Evolutionary conservation across 306 rosid genomes (phyloP), one percentile per base, ranked within the genome.

Genomic region (Trifolium repens): DNA sequence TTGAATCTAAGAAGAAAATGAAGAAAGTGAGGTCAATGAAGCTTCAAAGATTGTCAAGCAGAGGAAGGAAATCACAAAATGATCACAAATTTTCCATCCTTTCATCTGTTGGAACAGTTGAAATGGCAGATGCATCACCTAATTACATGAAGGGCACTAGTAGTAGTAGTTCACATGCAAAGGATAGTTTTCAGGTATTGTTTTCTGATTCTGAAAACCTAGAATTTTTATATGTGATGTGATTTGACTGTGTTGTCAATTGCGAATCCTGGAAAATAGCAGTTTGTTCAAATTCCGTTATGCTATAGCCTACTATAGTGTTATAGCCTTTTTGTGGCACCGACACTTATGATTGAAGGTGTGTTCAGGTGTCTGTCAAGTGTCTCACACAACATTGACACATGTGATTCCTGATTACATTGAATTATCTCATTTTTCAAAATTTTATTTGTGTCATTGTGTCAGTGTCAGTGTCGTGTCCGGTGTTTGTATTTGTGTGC

Each of bases 21-120:
- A 92, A 81, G 82, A 90, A 85, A 75, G 49, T 86, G 67, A 84
- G 85, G 30, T 85, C 97, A 76, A 80, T 87, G 71, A 89, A 84
- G 88, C 82, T 92, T 58, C 61, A 58, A 4, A 88, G 85, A 84
- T 68, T 84, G 30, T 83, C 87, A 22, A 89, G 43, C 8, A 79
- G 86, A 80, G 57, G 77, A 37, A 39, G 74, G 43, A 89, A 77
- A 82, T 9, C 74, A 61, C 84, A 43, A 1, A 10, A 66, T 70
- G 82, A 74, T 79, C 13, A 44, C 2, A 46, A 13, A 12, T 4
- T 12, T 32, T 5, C 35, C 35, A 32, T 32, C 35, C 6, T 32
- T 32, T 32, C 35, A 32, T 32, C 35, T 32, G 67, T 5, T 74
- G 78, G 49, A 37, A 26, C 86, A 34, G 32, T 66, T 67, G 77